phyloP scores from a whole-genome alignment of 2,329 filamentous ascomycete species.

The Verruconis gallopava region DNA sequence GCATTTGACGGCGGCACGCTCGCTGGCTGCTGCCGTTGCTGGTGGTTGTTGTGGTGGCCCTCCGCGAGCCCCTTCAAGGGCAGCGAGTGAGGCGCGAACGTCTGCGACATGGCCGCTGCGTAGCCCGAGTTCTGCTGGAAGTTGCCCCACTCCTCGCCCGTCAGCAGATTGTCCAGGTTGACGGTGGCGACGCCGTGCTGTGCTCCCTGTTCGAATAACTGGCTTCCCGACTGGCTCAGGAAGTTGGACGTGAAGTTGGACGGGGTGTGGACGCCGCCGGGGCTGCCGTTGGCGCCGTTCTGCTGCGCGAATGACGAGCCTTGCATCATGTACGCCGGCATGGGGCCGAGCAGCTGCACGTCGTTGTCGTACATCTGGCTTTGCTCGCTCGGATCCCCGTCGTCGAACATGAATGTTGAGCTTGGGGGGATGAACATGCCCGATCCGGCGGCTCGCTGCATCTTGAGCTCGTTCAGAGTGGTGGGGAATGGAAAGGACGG shows the following conservation, averaged over 20 bases:
- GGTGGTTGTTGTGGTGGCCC: background rate
- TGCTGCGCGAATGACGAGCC: conserved; percentile 21
- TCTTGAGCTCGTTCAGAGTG: conserved; percentile 1
- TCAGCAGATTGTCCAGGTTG: conserved; percentile 24
- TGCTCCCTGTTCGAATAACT: background rate
- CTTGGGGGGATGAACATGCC: conserved; percentile 8
- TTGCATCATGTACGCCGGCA: conserved; percentile 59
- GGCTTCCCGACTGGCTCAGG: conserved; percentile 4
- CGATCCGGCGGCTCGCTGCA: background rate
- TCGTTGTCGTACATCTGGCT: conserved; percentile 37
- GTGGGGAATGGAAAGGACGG: conserved; percentile 9
- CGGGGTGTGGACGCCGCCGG: conserved; percentile 13
- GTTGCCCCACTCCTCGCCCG: conserved; percentile 27
- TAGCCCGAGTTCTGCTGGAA: conserved; percentile 23
- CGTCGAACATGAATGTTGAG: conserved; percentile 10
- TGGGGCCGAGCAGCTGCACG: conserved; percentile 56
- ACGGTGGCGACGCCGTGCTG: conserved; percentile 20
- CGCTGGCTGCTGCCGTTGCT: background rate
- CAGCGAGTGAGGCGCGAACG: background rate
- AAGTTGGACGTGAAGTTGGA: conserved; percentile 10
- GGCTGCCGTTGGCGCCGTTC: conserved; percentile 14
- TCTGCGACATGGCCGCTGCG: background rate
- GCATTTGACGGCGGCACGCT: background rate
- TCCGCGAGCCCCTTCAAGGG: background rate
- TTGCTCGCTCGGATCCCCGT: conserved; percentile 1